These are phyloP conservation scores for Lactarius hengduanensis DNA, from an alignment of 768 basidiomycete species.

Conservation along the genomic window DNA sequence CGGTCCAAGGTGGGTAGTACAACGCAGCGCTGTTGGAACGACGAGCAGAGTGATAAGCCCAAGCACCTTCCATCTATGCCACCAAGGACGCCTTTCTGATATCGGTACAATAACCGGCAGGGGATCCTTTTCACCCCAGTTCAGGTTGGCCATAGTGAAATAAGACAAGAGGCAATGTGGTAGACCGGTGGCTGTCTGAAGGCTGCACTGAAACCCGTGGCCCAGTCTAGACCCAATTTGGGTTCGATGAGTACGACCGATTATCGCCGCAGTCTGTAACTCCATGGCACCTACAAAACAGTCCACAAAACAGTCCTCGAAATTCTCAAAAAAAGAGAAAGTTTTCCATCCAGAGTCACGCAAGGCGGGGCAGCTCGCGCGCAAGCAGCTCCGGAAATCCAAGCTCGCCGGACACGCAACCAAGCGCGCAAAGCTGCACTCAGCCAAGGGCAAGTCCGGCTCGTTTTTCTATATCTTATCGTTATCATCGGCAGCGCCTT, in stretches of 20 bases:
- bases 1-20: neutral
- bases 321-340: conserved; percentile 62
- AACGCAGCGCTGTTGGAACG: neutral
- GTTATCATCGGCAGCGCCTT: neutral
- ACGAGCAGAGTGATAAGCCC: neutral
- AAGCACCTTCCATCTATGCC: neutral
- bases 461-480: conserved; percentile 14
- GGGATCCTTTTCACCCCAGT: neutral
- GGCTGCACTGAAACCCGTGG: too few species aligned
- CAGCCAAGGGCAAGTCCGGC: conserved; percentile 46
- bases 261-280: neutral
- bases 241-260: too few species aligned
- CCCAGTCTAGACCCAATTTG: too few species aligned
- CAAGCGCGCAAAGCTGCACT: conserved; percentile 58
- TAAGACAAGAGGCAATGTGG: neutral
- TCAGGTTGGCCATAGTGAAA: too few species aligned
- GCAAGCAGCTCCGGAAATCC: conserved; percentile 64
- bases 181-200: too few species aligned
- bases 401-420: conserved; percentile 58
- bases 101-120: neutral
- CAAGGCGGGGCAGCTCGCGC: conserved; percentile 73
- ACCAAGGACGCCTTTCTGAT: neutral
- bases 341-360: conserved; percentile 80
- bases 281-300: conserved; percentile 25
- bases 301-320: conserved; percentile 20